Base-by-base conservation (phyloP, 139 green algal species). In the Edaphochlamys debaryana region DNA sequence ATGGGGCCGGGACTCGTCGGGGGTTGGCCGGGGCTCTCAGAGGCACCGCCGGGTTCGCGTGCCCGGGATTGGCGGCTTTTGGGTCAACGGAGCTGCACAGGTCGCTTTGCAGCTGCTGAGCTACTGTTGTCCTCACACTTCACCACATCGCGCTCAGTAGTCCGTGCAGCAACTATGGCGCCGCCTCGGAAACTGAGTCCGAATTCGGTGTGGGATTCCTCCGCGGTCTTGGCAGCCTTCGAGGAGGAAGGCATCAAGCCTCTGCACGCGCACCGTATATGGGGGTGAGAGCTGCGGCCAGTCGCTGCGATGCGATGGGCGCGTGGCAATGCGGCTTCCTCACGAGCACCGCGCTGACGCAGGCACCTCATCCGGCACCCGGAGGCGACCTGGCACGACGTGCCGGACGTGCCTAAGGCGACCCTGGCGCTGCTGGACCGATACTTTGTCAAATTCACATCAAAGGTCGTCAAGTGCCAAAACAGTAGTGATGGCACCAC, bases 401-500 rank as follows among this genome's bases (percentile, higher is more conserved):
- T 96, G 6, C 92, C 92, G 19, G 88, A 95, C 64, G 77, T 98
- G 42, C 95, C 95, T 1, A 94, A 93, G 40, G 89, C 90, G 6
- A 94, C 94, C 0, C 56, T 67, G 20, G 56, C 48, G 0, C 40
- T 95, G 15, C 82, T 98, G 40, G 73, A 93, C 37, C 32, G 85
- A 2, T 45, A 84, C 48, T 98, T 98, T 70, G 48, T 22, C 5
- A 86, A 84, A 13, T 79, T 87, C 32, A 97, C 94, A 9, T 54
- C 45, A 9, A 54, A n/a, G 29, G 77, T 97, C 36, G 77, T 92
- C 19, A 52, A 79, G 19, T 79, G 67, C 22, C 85, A 93, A 85
- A 78, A 63, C 7, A 96, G 91, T n/a, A 69, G 66, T 27, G 92
- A 95, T 68, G 90, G 88, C 17, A 88, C 92, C 67, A 98, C 96